Percentiles rank a stretch among this genome's conserved stretches.
Evolutionary conservation across 345 rosid species (phyloP).

Genomic region (Rhodomyrtus tomentosa): DNA sequence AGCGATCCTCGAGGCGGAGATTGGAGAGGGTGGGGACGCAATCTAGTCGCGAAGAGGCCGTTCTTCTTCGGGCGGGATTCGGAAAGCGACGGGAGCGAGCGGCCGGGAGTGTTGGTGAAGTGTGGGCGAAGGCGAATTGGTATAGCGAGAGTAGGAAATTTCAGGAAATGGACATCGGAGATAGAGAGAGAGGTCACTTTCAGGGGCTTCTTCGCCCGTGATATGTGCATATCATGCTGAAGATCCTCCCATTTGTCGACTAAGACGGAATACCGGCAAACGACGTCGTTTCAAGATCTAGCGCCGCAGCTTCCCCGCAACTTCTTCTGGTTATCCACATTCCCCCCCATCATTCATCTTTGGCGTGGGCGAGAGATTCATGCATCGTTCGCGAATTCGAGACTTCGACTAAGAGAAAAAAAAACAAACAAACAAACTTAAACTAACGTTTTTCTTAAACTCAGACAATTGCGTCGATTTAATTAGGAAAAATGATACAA

Average conservation of each 20-base stretch:
- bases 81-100: not conserved
- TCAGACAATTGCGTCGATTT: too few relatives aligned
- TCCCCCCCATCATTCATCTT: too few relatives aligned
- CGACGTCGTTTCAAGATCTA: not conserved
- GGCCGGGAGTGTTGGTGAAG: rapidly evolving
- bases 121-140: not conserved
- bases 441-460: too few relatives aligned
- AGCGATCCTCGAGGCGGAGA: not conserved
- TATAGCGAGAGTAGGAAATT: not conserved
- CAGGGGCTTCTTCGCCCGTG: not conserved
- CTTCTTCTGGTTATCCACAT: too few relatives aligned
- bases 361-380: too few relatives aligned
- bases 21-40: not conserved
- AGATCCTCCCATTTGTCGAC: too few relatives aligned
- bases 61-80: not conserved
- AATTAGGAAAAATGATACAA: too few relatives aligned
- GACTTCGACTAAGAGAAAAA: too few relatives aligned
- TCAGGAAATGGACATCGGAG: not conserved
- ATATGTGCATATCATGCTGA: too few relatives aligned
- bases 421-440: too few relatives aligned
- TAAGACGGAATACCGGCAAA: not conserved
- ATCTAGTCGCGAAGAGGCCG: not conserved
- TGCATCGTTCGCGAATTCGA: too few relatives aligned
- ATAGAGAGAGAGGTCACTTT: not conserved
- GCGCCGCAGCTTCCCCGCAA: too few relatives aligned